A percentile compares a stretch with the other conserved stretches of the same genome.
These are phyloP conservation scores for Lipomyces mesembrius DNA, from an alignment of 805 yeast species.

Conservation along the genomic window DNA sequence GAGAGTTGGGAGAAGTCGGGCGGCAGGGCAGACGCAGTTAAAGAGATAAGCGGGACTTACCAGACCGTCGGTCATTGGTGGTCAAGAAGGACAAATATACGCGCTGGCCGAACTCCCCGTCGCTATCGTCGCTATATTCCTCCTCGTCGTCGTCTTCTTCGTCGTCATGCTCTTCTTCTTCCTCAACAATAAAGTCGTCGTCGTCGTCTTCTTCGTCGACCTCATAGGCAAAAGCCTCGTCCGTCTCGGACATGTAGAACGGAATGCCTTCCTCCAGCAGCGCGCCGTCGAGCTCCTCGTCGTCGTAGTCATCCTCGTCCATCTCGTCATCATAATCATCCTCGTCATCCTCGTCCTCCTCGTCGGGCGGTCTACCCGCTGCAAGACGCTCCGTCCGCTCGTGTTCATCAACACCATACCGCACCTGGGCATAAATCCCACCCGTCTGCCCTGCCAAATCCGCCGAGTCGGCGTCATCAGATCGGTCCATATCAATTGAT, in stretches of 20 bases:
- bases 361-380: conserved; percentile 11
- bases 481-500: background rate
- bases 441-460: background rate
- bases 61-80: conserved; percentile 3
- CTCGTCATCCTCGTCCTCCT: conserved; percentile 4
- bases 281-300: conserved; percentile 11
- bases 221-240: conserved; percentile 21
- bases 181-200: conserved; percentile 21
- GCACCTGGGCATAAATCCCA: conserved; percentile 2
- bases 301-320: conserved; percentile 26
- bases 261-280: background rate
- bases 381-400: background rate
- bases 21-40: background rate
- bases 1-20: conserved; percentile 2
- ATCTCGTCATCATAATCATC: conserved; percentile 5
- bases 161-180: conserved; percentile 15
- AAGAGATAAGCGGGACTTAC: conserved; percentile 3
- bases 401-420: conserved; percentile 13
- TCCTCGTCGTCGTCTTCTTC: conserved; percentile 21
- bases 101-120: conserved; percentile 13
- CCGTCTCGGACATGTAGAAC: conserved; percentile 8
- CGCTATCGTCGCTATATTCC: conserved; percentile 15
- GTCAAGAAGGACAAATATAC: conserved; percentile 6
- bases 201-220: conserved; percentile 28
- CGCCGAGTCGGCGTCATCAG: background rate